Percentiles rank a stretch among this genome's conserved stretches.
phyloP scores from a whole-genome alignment of 768 basidiomycete genomes.

The Pulveroboletus sp. region DNA sequence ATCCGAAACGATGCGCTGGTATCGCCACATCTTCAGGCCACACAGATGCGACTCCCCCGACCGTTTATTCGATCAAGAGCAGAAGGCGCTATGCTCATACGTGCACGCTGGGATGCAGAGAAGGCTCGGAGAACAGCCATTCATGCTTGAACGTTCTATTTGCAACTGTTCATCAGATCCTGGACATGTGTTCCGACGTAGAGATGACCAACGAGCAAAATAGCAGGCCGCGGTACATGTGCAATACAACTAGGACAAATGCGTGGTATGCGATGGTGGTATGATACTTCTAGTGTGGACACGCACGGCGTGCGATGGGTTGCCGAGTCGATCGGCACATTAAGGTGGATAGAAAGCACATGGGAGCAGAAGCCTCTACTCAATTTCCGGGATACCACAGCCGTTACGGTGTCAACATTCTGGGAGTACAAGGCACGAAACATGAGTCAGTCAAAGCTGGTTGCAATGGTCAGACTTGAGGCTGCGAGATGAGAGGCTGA shows the following conservation, averaged over 20 bases:
- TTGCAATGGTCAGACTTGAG: neutral
- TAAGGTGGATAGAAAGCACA: constrained; percentile 14
- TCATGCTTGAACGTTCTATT: constrained; percentile 7
- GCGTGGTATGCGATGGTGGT: constrained; percentile 11
- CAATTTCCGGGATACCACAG: neutral
- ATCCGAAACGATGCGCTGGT: constrained; percentile 76
- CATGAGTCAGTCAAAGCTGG: neutral
- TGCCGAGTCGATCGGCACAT: constrained; percentile 19
- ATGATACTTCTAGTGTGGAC: constrained; percentile 11
- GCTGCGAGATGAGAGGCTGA: neutral
- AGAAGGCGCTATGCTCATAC: constrained; percentile 67
- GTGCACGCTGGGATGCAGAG: constrained; percentile 72
- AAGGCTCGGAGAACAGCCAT: constrained; percentile 28
- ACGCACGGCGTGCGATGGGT: constrained; percentile 23
- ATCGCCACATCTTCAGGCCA: constrained; percentile 58
- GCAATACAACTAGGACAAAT: constrained; percentile 18
- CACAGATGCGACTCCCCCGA: constrained; percentile 52
- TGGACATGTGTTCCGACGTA: constrained; percentile 9
- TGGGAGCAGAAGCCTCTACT: neutral
- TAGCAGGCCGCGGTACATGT: constrained; percentile 6
- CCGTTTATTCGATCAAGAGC: constrained; percentile 58
- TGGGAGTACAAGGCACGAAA: neutral
- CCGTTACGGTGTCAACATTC: neutral
- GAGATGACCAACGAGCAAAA: constrained; percentile 10
- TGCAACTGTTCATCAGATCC: constrained; percentile 7